phyloP scores from a whole-genome alignment of 129 eudicot species.

The Centella asiatica region DNA sequence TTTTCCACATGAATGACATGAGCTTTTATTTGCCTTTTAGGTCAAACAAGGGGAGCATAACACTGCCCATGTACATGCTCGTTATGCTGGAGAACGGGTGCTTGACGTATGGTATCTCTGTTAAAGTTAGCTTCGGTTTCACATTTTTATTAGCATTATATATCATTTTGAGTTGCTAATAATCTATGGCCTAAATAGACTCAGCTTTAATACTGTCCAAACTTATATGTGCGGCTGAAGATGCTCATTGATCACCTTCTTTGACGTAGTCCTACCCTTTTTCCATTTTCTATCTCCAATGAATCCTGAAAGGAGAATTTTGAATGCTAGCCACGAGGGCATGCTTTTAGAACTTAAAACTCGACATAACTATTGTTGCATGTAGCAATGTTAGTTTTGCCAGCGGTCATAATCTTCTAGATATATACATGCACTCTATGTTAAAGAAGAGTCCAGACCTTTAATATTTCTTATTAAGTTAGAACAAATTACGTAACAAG shows the following conservation, averaged over 20 bases:
- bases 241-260: not conserved
- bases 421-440: too few relatives aligned
- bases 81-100: conserved; percentile 39
- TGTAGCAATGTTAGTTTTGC: not conserved
- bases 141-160: too few relatives aligned
- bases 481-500: too few relatives aligned
- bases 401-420: not conserved
- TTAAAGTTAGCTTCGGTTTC: too few relatives aligned
- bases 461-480: too few relatives aligned
- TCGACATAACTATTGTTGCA: not conserved
- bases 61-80: conserved; percentile 25
- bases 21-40: conserved; percentile 32
- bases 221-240: too few relatives aligned
- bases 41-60: conserved; percentile 30
- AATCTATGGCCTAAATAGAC: too few relatives aligned
- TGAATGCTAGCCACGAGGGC: not conserved
- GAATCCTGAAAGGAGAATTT: not conserved
- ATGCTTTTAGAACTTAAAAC: not conserved
- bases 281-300: too few relatives aligned
- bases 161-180: too few relatives aligned
- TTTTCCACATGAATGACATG: conserved; percentile 9
- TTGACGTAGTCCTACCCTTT: not conserved
- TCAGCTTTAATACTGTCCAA: too few relatives aligned
- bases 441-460: too few relatives aligned
- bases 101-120: conserved; percentile 48